phyloP scores from a whole-genome alignment of 1,284 basidiomycete species.

The Uromyces viciae-fabae region DNA sequence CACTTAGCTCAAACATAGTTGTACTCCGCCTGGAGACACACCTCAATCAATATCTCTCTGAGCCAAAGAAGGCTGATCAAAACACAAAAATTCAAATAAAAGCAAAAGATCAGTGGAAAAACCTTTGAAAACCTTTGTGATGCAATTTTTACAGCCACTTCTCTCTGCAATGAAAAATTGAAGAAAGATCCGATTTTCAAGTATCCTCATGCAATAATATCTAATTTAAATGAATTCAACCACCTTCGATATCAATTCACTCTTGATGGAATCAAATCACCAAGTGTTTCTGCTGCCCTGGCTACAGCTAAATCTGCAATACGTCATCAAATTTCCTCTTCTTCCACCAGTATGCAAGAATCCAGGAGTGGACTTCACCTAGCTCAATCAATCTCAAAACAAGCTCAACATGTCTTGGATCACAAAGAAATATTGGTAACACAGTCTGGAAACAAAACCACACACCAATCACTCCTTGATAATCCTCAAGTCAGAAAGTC shows the following conservation, averaged over 20 bases:
- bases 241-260: background rate
- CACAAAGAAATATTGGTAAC: background rate
- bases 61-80: background rate
- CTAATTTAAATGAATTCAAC: background rate
- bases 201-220: background rate
- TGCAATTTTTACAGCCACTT: background rate
- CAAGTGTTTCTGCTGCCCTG: background rate
- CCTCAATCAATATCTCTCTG: background rate
- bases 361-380: background rate
- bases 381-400: background rate
- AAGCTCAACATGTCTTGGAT: constrained; percentile 1
- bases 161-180: background rate
- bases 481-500: background rate
- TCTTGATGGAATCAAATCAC: background rate
- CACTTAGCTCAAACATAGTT: too few species aligned
- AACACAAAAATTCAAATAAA: background rate
- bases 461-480: constrained; percentile 6
- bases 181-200: background rate
- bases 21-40: background rate
- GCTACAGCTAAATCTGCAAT: background rate
- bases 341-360: background rate
- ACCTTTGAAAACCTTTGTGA: background rate
- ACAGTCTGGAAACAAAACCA: background rate
- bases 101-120: background rate
- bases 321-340: background rate